Evolutionary conservation across 768 basidiomycete genomes (phyloP).

Genomic region (Rickenella mellea): DNA sequence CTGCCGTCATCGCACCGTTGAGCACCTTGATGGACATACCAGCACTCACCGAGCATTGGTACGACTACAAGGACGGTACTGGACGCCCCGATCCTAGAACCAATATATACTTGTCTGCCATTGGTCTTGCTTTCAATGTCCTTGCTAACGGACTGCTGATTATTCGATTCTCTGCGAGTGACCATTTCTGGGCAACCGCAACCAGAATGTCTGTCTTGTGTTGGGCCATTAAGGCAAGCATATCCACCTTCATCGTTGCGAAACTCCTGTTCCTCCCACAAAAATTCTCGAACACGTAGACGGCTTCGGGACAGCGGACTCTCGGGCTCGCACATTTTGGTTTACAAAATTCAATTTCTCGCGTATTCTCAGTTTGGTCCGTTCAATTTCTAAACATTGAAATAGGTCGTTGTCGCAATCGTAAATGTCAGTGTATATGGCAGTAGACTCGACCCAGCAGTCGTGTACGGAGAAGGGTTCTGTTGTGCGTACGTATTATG

Average conservation of each 20-base stretch:
- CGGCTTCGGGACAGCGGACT: too few species aligned
- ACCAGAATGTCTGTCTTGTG: conserved; percentile 16
- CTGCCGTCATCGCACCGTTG: conserved; percentile 24
- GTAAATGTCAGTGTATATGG: conserved; percentile 3
- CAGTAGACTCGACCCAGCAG: not conserved
- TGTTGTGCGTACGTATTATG: conserved; percentile 3
- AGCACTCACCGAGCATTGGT: conserved; percentile 18
- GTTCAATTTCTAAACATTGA: not conserved
- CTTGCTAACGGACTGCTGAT: conserved; percentile 23
- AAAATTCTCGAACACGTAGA: too few species aligned
- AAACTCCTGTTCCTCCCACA: too few species aligned
- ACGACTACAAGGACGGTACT: conserved; percentile 8
- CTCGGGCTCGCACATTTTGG: too few species aligned
- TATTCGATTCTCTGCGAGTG: conserved; percentile 19
- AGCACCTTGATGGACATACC: conserved; percentile 26
- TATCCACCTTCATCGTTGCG: too few species aligned
- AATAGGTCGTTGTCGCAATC: conserved; percentile 6
- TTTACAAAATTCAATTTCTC: too few species aligned
- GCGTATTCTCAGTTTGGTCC: not conserved
- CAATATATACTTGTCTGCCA: conserved; percentile 7
- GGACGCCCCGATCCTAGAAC: conserved; percentile 18
- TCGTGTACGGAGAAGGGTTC: conserved; percentile 5
- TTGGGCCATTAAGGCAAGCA: conserved; percentile 22
- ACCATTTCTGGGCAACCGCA: conserved; percentile 13
- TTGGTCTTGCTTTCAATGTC: conserved; percentile 18